These are phyloP conservation scores for Sphagnum contortum DNA, from an alignment of 225 moss, liverwort and hornwort genomes.

Conservation along the genomic window DNA sequence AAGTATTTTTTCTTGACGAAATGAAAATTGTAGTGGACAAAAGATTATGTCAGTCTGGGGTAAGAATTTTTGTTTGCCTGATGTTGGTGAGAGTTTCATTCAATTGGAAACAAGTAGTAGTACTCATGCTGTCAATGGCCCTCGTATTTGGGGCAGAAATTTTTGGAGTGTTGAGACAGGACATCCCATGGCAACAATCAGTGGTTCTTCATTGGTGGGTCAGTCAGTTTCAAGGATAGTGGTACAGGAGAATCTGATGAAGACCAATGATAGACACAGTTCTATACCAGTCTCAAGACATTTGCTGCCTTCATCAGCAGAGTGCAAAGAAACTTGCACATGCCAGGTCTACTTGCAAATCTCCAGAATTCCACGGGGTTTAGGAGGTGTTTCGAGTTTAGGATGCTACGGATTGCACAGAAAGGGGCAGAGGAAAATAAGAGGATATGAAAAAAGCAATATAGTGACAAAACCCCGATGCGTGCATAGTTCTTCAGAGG, in stretches of 20 bases:
- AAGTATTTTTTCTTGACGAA: no score
- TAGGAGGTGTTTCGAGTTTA: constrained; percentile 16
- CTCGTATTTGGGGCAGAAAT: no score
- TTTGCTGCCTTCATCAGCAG: constrained; percentile 3
- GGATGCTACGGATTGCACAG: constrained; percentile 13
- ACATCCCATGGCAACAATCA: constrained; percentile 17
- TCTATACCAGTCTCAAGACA: not conserved
- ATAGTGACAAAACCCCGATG: constrained; percentile 18
- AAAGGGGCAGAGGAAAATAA: constrained; percentile 17
- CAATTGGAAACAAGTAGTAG: no score
- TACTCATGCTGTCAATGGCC: no score
- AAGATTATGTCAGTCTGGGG: no score
- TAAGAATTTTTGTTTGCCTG: no score
- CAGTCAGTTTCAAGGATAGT: constrained; percentile 8
- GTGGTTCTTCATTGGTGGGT: constrained; percentile 18
- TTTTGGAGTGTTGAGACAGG: no score
- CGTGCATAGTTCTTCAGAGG: constrained; percentile 16
- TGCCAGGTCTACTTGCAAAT: constrained; percentile 12
- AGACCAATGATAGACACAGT: constrained; percentile 4
- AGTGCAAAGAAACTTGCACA: not conserved
- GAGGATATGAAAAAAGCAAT: constrained; percentile 7
- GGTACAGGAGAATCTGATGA: constrained; percentile 8
- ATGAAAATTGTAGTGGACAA: no score
- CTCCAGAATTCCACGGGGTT: constrained; percentile 26
- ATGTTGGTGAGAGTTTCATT: no score